Base-by-base conservation (phyloP, 257 asterid species). In the Leptodermis oblonga region DNA sequence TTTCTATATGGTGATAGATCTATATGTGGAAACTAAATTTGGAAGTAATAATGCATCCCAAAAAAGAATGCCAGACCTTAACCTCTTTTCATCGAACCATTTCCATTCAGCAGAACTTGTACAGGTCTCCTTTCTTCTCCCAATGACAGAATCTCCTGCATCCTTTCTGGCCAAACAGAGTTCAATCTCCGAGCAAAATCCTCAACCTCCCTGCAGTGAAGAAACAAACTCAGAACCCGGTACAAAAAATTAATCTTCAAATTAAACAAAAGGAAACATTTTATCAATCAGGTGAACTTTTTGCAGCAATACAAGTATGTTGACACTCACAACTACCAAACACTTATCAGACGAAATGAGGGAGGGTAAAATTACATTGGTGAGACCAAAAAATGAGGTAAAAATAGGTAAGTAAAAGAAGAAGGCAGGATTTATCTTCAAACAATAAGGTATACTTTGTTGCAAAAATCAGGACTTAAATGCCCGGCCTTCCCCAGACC, bases 131-230 rank as follows among this genome's bases (percentile, higher is more conserved):
- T 58, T 63, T 82, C 82, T 66, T 68, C 83, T 34, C 82, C 82
- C 67, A 79, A 73, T 8, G 83, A 79, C 31, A 79, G 62, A 53
- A 78, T 71, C 67, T 82, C 79, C 43, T 78, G 81, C 79, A 82
- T 78, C 80, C 83, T 72, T 23, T 82, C 84, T 18, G 86, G 83
- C 86, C 86, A 82, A 39, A 67, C 84, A 58, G 84, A 79, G 71
- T 82, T 79, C 66, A 82, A 78, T 65, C 86, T 76, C 54, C 86
- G 76, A 51, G 86, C 84, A 79, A 82, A 82, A 76, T 82, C 86
- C 70, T 79, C 86, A 63, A 82, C 86, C 75, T 82, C 86, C 82
- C 86, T 82, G 62, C 46, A 39, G 41, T n/a, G 25, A 15, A 49
- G 43, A 23, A 15, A 46, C 23, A 54, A 64, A n/a, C n/a, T n/a